A percentile compares a stretch with the other conserved stretches of the same genome.
These are phyloP conservation scores for Lactarius tabidus DNA, from an alignment of 768 basidiomycete species.

Conservation along the genomic window DNA sequence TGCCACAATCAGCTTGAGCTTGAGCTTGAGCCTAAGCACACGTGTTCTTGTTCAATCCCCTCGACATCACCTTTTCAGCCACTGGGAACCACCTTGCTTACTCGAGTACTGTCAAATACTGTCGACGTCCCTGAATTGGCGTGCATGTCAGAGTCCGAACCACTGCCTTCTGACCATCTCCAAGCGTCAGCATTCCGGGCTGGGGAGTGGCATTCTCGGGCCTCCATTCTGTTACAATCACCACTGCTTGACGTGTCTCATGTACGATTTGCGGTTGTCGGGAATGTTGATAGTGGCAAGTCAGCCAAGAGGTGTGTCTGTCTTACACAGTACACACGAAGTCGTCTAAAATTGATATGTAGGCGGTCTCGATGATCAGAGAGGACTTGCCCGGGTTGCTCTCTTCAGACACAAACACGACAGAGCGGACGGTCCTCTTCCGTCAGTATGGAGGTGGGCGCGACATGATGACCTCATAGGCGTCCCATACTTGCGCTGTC, in stretches of 20 bases:
- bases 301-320: conserved; percentile 74
- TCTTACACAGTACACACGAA: conserved; percentile 24
- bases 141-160: too few species aligned
- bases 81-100: too few species aligned
- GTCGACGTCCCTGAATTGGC: too few species aligned
- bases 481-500: too few species aligned
- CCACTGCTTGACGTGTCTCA: conserved; percentile 75
- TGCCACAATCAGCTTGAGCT: too few species aligned
- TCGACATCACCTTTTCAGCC: too few species aligned
- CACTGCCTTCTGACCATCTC: too few species aligned
- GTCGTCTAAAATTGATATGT: conserved; percentile 18
- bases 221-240: conserved; percentile 61
- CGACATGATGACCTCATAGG: not conserved
- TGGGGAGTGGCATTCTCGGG: conserved; percentile 47
- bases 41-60: too few species aligned
- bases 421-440: conserved; percentile 94
- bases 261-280: conserved; percentile 92
- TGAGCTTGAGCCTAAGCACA: too few species aligned
- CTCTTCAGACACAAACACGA: conserved; percentile 95
- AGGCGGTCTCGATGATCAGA: conserved; percentile 78
- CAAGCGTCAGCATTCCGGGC: too few species aligned
- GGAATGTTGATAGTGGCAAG: conserved; percentile 93
- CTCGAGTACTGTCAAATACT: too few species aligned
- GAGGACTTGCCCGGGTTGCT: conserved; percentile 78
- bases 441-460: conserved; percentile 89